Percentiles rank a stretch among this genome's conserved stretches.
phyloP scores from a whole-genome alignment of 2,329 filamentous ascomycete genomes.

The Westerdykella aurantiaca region DNA sequence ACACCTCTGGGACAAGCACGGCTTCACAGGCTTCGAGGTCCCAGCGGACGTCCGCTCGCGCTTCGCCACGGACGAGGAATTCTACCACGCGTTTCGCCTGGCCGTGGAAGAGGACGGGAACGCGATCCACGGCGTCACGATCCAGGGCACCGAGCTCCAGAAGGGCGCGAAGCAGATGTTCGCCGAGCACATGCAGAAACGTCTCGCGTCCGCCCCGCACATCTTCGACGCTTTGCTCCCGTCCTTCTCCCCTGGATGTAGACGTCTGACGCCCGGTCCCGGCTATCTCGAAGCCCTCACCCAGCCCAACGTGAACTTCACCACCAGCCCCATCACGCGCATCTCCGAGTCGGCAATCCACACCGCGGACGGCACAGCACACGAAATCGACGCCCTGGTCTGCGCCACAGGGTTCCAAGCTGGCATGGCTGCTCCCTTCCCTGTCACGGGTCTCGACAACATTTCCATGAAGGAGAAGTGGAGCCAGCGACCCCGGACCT shows the following conservation, averaged over 20 bases:
- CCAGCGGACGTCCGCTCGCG: constrained; percentile 19
- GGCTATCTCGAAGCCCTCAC: constrained; percentile 48
- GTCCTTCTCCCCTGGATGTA: constrained; percentile 43
- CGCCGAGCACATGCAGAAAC: constrained; percentile 38
- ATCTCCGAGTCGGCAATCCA: constrained; percentile 37
- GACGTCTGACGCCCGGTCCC: constrained; percentile 47
- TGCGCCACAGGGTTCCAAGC: constrained; percentile 44
- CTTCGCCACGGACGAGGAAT: constrained; percentile 24
- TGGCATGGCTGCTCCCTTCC: constrained; percentile 37
- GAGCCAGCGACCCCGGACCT: constrained; percentile 27
- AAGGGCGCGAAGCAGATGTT: constrained; percentile 33
- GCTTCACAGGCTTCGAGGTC: constrained; percentile 29
- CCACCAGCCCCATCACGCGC: constrained; percentile 32
- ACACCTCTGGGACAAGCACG: constrained; percentile 26
- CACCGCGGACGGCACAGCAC: constrained; percentile 36
- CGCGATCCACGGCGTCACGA: constrained; percentile 25
- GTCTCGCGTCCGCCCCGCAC: constrained; percentile 35
- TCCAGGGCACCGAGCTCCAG: constrained; percentile 37
- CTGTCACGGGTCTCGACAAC: constrained; percentile 26
- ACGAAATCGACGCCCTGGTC: constrained; percentile 41
- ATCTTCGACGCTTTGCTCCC: constrained; percentile 41
- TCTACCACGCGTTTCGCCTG: constrained; percentile 28
- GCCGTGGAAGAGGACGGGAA: constrained; percentile 32
- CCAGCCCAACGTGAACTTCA: constrained; percentile 36
- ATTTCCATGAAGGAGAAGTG: constrained; percentile 31